phyloP scores from a whole-genome alignment of 2,329 filamentous ascomycete genomes.

The Colletotrichum echinochloae region DNA sequence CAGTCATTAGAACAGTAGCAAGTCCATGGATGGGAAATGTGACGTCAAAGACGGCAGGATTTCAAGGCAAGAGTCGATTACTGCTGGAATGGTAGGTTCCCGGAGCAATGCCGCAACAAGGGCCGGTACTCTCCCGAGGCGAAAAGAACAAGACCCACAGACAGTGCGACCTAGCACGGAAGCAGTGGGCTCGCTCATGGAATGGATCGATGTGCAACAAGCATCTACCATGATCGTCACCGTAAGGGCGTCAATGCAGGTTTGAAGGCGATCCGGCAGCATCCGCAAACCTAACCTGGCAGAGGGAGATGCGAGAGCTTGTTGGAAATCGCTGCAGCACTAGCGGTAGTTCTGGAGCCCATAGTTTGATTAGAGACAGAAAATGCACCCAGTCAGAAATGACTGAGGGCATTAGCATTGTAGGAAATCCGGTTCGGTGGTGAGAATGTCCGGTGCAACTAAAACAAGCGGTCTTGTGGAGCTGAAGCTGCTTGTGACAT shows the following conservation, averaged over 20 bases:
- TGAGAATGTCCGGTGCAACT: background rate
- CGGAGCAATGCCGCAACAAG: conserved; percentile 15
- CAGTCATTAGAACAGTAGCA: background rate
- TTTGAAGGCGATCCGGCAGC: background rate
- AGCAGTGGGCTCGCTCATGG: background rate
- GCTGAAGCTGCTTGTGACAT: background rate
- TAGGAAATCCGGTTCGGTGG: background rate
- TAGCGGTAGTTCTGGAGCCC: background rate
- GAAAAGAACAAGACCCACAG: background rate
- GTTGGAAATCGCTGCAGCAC: background rate
- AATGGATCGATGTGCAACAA: background rate
- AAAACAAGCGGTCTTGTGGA: background rate
- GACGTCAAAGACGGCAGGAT: conserved; percentile 9
- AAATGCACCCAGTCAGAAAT: background rate
- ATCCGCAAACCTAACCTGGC: background rate
- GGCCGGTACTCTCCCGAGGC: background rate
- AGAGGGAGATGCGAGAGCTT: background rate
- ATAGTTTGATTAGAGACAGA: background rate
- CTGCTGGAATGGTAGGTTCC: background rate
- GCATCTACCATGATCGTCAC: background rate
- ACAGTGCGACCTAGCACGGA: background rate
- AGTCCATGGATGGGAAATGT: background rate
- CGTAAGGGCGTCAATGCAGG: background rate
- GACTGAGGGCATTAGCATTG: background rate
- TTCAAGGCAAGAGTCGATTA: conserved; percentile 21